These are phyloP conservation scores for Fusarium solani-melongenae DNA, from an alignment of 2,329 filamentous ascomycete genomes.

Conservation along the genomic window DNA sequence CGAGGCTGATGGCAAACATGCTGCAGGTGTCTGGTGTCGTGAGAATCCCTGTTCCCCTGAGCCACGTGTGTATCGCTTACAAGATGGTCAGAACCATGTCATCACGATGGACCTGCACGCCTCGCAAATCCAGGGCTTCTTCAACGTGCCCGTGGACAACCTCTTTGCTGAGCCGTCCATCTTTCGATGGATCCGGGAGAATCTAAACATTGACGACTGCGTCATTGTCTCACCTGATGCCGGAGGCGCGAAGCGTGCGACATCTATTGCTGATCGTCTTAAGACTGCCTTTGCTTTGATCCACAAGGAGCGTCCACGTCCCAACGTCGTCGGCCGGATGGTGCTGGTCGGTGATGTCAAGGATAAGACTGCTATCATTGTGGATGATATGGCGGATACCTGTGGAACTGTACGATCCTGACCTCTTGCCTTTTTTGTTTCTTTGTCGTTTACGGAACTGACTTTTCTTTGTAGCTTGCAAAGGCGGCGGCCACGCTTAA, in stretches of 20 bases:
- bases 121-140: conserved; percentile 93
- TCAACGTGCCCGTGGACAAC: conserved; percentile 76
- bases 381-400: conserved; percentile 97
- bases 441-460: not conserved
- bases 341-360: conserved; percentile 88
- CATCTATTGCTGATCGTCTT: conserved; percentile 90
- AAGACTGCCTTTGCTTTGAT: conserved; percentile 92
- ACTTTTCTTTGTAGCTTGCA: not conserved
- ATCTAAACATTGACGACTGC: conserved; percentile 70
- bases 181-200: not conserved
- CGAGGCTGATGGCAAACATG: conserved; percentile 96
- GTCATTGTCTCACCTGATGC: conserved; percentile 95
- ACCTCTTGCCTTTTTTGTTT: conserved; percentile 71
- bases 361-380: conserved; percentile 90
- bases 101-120: conserved; percentile 98
- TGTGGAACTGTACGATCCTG: conserved; percentile 68
- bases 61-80: not conserved
- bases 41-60: not conserved
- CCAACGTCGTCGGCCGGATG: conserved; percentile 90
- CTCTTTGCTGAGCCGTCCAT: not conserved
- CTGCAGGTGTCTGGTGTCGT: conserved; percentile 86
- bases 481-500: conserved; percentile 83
- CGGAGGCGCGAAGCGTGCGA: conserved; percentile 91
- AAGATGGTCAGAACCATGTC: conserved; percentile 55
- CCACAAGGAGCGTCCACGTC: conserved; percentile 89